Conservation (phyloP, 306 rosid genomes). For the Dalbergia cochinchinensis region DNA sequence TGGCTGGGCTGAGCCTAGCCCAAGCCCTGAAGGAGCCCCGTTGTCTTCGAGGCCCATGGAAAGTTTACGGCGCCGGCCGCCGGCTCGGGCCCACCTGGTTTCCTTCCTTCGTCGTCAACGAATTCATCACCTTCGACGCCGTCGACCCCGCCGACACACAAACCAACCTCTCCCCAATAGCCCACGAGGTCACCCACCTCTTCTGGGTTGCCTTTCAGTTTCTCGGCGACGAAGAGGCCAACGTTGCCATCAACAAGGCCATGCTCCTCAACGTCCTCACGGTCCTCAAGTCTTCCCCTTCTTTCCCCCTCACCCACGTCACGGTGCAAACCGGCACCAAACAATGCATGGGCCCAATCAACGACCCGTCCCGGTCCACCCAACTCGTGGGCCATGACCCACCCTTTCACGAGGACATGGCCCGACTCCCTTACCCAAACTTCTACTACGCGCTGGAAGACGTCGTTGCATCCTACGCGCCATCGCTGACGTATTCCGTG, state of each 20-base stretch:
- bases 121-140: slow-evolving; percentile 49
- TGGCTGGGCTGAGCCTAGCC: slow-evolving; percentile 54
- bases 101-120: slow-evolving; percentile 44
- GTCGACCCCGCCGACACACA: slow-evolving; percentile 21
- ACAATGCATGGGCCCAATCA: slow-evolving; percentile 57
- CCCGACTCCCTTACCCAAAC: slow-evolving; percentile 50
- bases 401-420: slow-evolving; percentile 45
- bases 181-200: slow-evolving; percentile 51
- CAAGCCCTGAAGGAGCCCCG: slow-evolving; percentile 42
- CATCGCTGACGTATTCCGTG: slow-evolving; percentile 29
- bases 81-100: slow-evolving; percentile 37
- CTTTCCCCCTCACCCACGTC: slow-evolving; percentile 42
- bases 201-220: slow-evolving; percentile 50
- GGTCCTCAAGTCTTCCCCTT: slow-evolving; percentile 1
- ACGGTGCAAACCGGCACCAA: slow-evolving; percentile 57
- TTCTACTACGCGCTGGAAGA: slow-evolving; percentile 60
- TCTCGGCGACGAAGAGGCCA: slow-evolving; percentile 39
- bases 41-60: slow-evolving; percentile 54
- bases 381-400: slow-evolving; percentile 40
- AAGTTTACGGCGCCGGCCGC: slow-evolving; percentile 49
- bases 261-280: slow-evolving; percentile 48
- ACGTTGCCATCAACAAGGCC: slow-evolving; percentile 20
- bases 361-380: neutral
- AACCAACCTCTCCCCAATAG: slow-evolving; percentile 44
- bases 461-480: slow-evolving; percentile 18